Conservation (phyloP, 352 stramenopile genomes). For the Pythium pyrilobum region DNA sequence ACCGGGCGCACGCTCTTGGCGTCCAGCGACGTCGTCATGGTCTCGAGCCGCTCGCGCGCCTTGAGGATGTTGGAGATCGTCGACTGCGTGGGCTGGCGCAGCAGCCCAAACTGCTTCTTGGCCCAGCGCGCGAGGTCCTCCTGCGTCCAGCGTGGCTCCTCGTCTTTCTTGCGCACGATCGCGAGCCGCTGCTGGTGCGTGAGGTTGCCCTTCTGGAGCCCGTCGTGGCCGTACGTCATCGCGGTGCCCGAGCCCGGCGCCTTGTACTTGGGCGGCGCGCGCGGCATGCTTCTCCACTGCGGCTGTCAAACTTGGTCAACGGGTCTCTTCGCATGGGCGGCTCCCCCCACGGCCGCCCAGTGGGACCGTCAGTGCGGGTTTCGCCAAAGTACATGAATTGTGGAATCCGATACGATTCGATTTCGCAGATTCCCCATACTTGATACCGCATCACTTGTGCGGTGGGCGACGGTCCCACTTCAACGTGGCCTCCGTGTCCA, state of each 20-base stretch:
- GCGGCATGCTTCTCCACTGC: conserved; percentile 2
- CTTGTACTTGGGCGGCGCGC: neutral
- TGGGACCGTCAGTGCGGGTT: neutral
- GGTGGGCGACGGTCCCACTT: conserved; percentile 5
- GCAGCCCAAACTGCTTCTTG: conserved; percentile 43
- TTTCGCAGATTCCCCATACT: conserved; percentile 5
- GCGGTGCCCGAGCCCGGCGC: too few relatives aligned
- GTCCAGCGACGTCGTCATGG: conserved; percentile 29
- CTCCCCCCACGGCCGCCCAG: neutral
- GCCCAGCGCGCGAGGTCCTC: conserved; percentile 46
- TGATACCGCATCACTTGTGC: conserved; percentile 7
- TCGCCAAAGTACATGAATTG: conserved; percentile 5
- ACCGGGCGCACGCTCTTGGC: conserved; percentile 41
- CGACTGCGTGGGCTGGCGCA: conserved; percentile 45
- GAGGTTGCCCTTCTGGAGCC: conserved; percentile 38
- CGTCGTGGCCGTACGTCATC: neutral
- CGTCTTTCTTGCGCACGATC: conserved; percentile 54
- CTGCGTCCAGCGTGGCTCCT: conserved; percentile 47
- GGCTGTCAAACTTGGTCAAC: conserved; percentile 11
- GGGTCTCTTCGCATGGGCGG: neutral
- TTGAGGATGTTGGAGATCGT: conserved; percentile 65
- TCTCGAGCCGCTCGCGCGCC: conserved; percentile 38
- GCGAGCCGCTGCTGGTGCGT: conserved; percentile 55
- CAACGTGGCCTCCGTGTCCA: conserved; percentile 16
- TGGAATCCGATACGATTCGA: conserved; percentile 9